Base-by-base conservation (phyloP, 805 yeast genomes). In the Candida ponderosae region DNA sequence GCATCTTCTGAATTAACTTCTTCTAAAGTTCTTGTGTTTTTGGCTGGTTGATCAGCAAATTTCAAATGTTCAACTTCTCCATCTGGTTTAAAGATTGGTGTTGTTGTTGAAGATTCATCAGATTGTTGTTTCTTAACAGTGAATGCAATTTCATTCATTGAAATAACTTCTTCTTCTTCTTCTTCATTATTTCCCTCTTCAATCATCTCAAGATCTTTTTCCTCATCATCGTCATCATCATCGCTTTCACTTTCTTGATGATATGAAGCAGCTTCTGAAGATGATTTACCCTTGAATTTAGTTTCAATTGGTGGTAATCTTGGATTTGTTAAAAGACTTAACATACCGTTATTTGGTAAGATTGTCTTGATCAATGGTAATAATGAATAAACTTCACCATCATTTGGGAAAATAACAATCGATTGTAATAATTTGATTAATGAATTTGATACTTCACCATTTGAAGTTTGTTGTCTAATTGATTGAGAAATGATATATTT, bases 251-350 rank as follows among this genome's bases (percentile, higher is more conserved):
- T 51, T n/a, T 53, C 60, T 18, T 50, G 55, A 13, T 52, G 59
- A 8, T 48, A 57, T 17, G 51, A 62, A 21, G 44, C 50, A 7
- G 43, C 52, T n/a, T 38, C 42, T 9, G 40, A 45, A 5, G 31
- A 44, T 30, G 49, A 49, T 14, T 50, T 44, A 9, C 30, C 40
- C 19, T 45, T 48, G 34, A 42, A 50, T 14, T 44, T 45, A 8
- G 37, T 35, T 21, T 52, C 51, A 42, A 48, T 27, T 36, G 54
- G 41, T 44, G 96, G 95, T 47, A 86, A 73, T 49, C 93, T 67
- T 31, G 96, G 95, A 48, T 82, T 81, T 37, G 75, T 70, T 47
- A 85, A 65, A 1, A 81, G 65, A 50, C 84, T 74, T 31, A 79
- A 53, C 17, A 73, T 52, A 8, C 66, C 70, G 49, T 76, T 74